Base-by-base conservation (phyloP, 306 rosid genomes). In the Lupinus albus region DNA sequence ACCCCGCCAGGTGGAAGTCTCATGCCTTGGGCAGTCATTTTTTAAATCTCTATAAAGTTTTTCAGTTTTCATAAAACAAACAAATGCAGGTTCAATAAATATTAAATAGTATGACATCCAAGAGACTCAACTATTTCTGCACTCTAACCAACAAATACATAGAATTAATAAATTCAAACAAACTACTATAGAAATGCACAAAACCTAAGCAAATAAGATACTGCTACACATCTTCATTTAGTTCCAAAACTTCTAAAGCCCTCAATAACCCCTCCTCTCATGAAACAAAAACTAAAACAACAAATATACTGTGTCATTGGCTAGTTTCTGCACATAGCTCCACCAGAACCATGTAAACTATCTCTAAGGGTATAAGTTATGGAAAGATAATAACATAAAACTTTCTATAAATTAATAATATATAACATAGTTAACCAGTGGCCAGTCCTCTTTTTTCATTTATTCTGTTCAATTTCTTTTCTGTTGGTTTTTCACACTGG, bases 281-380 rank as follows among this genome's bases (percentile, higher is more conserved):
- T 59, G 41, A 18, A 59, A 11, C 11, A 42, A 12, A 48, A 14
- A 25, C 15, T 4, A 2, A 41, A 52, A 46, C 17, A 5, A 41
- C 11, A 62, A 44, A 36, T 51, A n/a, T 17, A 76, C 7, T 7
- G 21, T 1, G 20, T 14, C 11, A 28, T 30, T 53, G 2, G 21
- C 53, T 61, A 32, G 25, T 45, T 46, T 33, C 60, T 2, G 17
- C 53, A 46, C 45, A 11, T 7, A 35, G 30, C 7, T 25, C 30
- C 32, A 8, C 6, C 33, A 48, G 36, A 54, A 12, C 60, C 38
- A 39, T 4, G 33, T 20, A 68, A 52, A 51, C 69, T n/a, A n/a
- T 33, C 67, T 15, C 46, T 45, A 9, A 62, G 9, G 61, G 36
- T 13, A 25, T 45, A 51, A 47, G 50, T 49, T 15, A 33, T 7